A percentile compares a stretch with the other conserved stretches of the same genome.
Evolutionary conservation across 2,329 filamentous ascomycete species (phyloP).

Genomic region (Penicillium italicum): DNA sequence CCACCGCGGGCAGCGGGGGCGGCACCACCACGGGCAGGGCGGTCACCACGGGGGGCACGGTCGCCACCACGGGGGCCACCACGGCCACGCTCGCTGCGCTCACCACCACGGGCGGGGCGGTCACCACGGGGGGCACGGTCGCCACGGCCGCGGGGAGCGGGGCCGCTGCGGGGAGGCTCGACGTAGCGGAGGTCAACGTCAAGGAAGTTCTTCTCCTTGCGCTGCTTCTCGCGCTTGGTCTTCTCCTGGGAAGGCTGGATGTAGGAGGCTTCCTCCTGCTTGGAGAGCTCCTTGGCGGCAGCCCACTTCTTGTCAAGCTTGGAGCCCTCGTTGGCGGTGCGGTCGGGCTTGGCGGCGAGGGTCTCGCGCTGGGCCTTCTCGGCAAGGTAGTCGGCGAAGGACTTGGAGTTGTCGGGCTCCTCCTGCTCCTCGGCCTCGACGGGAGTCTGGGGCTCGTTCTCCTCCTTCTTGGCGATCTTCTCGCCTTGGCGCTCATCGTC

Average conservation of each 20-base stretch:
- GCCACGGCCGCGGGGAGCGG: slow-evolving; percentile 48
- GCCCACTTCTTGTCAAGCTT: slow-evolving; percentile 92
- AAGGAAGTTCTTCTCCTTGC: slow-evolving; percentile 84
- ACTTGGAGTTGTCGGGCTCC: slow-evolving; percentile 82
- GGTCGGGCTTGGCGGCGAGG: slow-evolving; percentile 64
- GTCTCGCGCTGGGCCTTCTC: slow-evolving; percentile 68
- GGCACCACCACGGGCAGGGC: slow-evolving; percentile 34
- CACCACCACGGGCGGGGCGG: slow-evolving; percentile 44
- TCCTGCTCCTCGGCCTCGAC: slow-evolving; percentile 51
- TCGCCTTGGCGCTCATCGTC: slow-evolving; percentile 90
- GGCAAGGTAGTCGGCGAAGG: slow-evolving; percentile 83
- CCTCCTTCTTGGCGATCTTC: slow-evolving; percentile 79
- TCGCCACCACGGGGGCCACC: slow-evolving; percentile 23
- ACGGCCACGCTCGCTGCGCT: slow-evolving; percentile 18
- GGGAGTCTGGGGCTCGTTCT: slow-evolving; percentile 63
- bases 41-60: slow-evolving; percentile 20
- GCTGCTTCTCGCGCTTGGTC: slow-evolving; percentile 76
- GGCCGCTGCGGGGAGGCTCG: slow-evolving; percentile 59
- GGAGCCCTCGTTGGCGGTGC: slow-evolving; percentile 88
- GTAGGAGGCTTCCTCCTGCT: slow-evolving; percentile 65
- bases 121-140: slow-evolving; percentile 42
- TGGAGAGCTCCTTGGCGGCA: slow-evolving; percentile 65
- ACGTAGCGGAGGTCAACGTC: slow-evolving; percentile 84
- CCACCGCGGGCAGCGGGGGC: slow-evolving; percentile 49
- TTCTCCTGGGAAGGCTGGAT: slow-evolving; percentile 72